Base-by-base conservation (phyloP, 2,329 filamentous ascomycete genomes). In the Penicillium sp. region DNA sequence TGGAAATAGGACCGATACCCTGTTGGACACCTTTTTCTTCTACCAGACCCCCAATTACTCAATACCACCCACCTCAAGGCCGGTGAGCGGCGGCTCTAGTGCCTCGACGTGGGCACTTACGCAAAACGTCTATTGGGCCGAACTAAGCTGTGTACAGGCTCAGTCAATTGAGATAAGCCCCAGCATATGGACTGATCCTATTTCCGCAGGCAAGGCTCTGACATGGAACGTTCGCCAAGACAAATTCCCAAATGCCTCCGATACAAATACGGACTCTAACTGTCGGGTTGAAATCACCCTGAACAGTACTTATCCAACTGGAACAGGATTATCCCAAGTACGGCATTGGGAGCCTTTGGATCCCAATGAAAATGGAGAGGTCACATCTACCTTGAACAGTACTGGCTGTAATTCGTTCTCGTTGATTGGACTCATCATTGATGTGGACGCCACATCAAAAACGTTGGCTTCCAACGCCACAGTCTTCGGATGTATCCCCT, bases 81-180 rank as follows among this genome's bases (percentile, higher is more conserved):
- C 58, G 4, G n/a, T 37, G 10, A 49, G 63, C n/a, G 51, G 52
- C 11, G 29, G 51, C 8, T 29, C 53, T 26, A 47, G 33, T 3
- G n/a, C 42, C 6, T 49, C 54, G 5, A 56, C 44, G 4, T 49
- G 59, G 37, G 26, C 22, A n/a, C 33, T 67, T 16, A 59, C 56
- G 21, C 60, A 65, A 52, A 49, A 53, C 4, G 52, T 63, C 3
- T 65, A 65, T 24, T 67, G 65, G 65, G 47, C 63, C 3, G 51
- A 65, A n/a, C 5, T 63, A 10, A 59, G 19, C 5, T 67, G 63
- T 24, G 16, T 44, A 3, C 22, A 53, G 8, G 21, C n/a, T 6
- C 11, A 22, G 10, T 13, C 57, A 6, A 3, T 22, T 19, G 19
- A 49, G 8, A 7, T 51, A 37, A 14, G 50, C 26, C n/a, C 52